A percentile compares a stretch with the other conserved stretches of the same genome.
These are phyloP conservation scores for Lentinula boryana DNA, from an alignment of 768 basidiomycete species.

Conservation along the genomic window DNA sequence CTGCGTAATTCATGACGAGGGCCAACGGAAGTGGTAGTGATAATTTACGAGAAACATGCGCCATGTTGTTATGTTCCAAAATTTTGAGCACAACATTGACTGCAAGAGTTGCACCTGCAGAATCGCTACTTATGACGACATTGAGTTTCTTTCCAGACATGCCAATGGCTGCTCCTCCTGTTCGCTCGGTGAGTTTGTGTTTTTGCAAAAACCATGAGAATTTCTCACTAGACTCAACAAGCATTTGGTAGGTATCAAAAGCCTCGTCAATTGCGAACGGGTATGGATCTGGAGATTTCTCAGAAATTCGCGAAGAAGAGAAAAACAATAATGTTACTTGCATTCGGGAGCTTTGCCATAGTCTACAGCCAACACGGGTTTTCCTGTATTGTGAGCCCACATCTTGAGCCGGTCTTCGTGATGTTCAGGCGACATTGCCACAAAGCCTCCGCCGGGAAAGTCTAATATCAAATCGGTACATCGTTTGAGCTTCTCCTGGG, in stretches of 20 bases:
- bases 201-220: neutral
- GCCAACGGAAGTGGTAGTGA: conserved; percentile 69
- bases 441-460: conserved; percentile 94
- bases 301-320: conserved; percentile 4
- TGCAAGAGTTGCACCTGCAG: conserved; percentile 94
- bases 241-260: conserved; percentile 81
- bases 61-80: conserved; percentile 45
- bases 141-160: conserved; percentile 81
- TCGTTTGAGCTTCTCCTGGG: conserved; percentile 54
- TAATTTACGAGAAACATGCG: conserved; percentile 26
- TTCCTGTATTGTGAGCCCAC: conserved; percentile 79
- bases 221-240: conserved; percentile 62
- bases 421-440: conserved; percentile 93
- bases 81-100: conserved; percentile 82
- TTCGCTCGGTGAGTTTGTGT: neutral
- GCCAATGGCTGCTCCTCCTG: conserved; percentile 72
- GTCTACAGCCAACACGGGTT: conserved; percentile 80
- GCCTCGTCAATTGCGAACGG: conserved; percentile 95
- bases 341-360: conserved; percentile 98
- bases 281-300: conserved; percentile 63
- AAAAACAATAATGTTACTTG: conserved; percentile 27
- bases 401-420: conserved; percentile 88
- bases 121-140: conserved; percentile 85
- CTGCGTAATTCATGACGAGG: conserved; percentile 85
- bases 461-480: conserved; percentile 84